Percentiles rank a stretch among this genome's conserved stretches.
Conservation (phyloP, 2,329 filamentous ascomycete species). For the Alternaria atra region DNA sequence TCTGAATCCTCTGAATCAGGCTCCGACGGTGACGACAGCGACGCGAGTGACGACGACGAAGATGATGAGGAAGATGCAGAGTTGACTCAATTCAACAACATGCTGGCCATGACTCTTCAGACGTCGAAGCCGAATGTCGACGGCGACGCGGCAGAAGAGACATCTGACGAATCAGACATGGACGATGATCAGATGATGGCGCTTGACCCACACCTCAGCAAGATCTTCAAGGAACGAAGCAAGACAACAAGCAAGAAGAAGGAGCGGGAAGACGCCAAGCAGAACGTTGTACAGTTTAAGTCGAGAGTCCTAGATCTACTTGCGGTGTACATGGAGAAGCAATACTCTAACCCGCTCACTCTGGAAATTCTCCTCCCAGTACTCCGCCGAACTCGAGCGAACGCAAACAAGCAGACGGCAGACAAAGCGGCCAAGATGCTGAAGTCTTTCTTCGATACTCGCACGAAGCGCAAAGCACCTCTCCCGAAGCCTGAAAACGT, state of each 20-base stretch:
- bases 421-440: conserved; percentile 78
- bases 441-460: conserved; percentile 74
- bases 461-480: conserved; percentile 57
- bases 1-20: conserved; percentile 20
- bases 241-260: conserved; percentile 75
- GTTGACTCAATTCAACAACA: conserved; percentile 72
- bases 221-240: conserved; percentile 82
- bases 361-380: conserved; percentile 79
- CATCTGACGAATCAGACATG: conserved; percentile 78
- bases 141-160: conserved; percentile 69
- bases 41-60: conserved; percentile 28
- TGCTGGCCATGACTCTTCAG: conserved; percentile 79
- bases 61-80: conserved; percentile 59
- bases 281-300: conserved; percentile 93
- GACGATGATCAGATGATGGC: conserved; percentile 95
- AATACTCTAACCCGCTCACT: conserved; percentile 72
- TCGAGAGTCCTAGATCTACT: conserved; percentile 89
- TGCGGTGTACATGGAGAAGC: conserved; percentile 82
- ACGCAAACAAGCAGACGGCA: conserved; percentile 76
- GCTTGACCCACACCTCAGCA: conserved; percentile 81
- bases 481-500: conserved; percentile 55
- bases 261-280: conserved; percentile 85
- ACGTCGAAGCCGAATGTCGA: conserved; percentile 65
- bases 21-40: conserved; percentile 33
- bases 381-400: conserved; percentile 78